Evolutionary conservation across 352 stramenopile genomes (phyloP).

Genomic region (Pythium oligandrum): DNA sequence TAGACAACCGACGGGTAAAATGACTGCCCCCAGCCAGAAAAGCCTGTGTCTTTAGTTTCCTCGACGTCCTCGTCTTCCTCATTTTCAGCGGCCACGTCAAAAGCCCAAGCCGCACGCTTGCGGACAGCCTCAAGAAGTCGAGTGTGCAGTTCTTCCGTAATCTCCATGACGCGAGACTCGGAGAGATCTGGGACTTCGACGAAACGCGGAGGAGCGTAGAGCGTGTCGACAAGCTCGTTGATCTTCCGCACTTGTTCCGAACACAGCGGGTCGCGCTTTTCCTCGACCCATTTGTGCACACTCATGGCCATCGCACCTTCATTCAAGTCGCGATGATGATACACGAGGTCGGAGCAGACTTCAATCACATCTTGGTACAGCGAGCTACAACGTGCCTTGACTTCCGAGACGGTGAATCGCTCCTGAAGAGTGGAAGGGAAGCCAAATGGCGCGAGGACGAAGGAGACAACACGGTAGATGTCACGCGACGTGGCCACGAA

Average conservation of each 20-base stretch:
- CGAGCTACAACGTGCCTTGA: constrained; percentile 66
- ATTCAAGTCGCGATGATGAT: constrained; percentile 57
- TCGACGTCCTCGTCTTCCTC: constrained; percentile 7
- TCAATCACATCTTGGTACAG: constrained; percentile 85
- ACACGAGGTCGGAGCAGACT: constrained; percentile 83
- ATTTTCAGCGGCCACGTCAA: constrained; percentile 23
- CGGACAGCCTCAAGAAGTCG: constrained; percentile 34
- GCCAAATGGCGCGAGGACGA: constrained; percentile 76
- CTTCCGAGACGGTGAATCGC: constrained; percentile 55
- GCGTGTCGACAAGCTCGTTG: constrained; percentile 61
- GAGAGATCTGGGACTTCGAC: constrained; percentile 62
- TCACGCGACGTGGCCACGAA: constrained; percentile 63
- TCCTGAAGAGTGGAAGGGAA: constrained; percentile 56
- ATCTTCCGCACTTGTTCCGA: constrained; percentile 65
- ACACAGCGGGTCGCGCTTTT: constrained; percentile 63
- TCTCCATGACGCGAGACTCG: constrained; percentile 37
- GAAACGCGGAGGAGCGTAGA: constrained; percentile 61
- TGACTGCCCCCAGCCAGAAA: constrained; percentile 35
- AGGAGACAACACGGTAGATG: constrained; percentile 77
- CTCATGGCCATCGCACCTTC: constrained; percentile 87
- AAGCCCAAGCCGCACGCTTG: constrained; percentile 67
- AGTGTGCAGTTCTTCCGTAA: constrained; percentile 37
- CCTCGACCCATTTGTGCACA: constrained; percentile 83
- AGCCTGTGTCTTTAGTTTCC: constrained; percentile 12
- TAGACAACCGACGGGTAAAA: constrained; percentile 74